A percentile compares a stretch with the other conserved stretches of the same genome.
phyloP scores from a whole-genome alignment of 1,284 basidiomycete species.

The Phylloporus gajari region DNA sequence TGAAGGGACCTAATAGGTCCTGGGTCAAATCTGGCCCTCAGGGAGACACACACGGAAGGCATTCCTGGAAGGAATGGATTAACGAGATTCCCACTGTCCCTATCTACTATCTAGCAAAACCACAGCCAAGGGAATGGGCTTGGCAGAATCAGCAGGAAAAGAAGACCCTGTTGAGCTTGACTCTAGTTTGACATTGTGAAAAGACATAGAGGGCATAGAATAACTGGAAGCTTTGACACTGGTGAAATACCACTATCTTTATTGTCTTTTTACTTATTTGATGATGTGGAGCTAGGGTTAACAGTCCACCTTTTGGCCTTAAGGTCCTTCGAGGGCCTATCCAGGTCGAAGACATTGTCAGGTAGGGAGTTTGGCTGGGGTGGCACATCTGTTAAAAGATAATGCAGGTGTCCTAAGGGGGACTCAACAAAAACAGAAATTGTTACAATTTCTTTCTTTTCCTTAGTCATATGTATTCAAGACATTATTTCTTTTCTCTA shows the following conservation, averaged over 20 bases:
- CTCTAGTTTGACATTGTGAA: slow-evolving; percentile 2
- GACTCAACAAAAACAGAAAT: not conserved
- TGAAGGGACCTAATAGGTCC: too few species aligned
- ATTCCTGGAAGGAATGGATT: not conserved
- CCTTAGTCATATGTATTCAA: too few species aligned
- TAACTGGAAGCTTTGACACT: not conserved
- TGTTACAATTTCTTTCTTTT: too few species aligned
- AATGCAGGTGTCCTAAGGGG: not conserved
- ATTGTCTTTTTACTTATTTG: not conserved
- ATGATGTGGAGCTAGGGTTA: not conserved
- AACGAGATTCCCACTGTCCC: slow-evolving; percentile 2
- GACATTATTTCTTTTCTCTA: too few species aligned
- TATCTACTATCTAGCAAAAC: slow-evolving; percentile 1
- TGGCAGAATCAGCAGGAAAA: not conserved
- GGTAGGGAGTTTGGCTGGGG: slow-evolving; percentile 1
- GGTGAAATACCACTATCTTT: slow-evolving; percentile 2
- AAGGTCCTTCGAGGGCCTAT: not conserved
- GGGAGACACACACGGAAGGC: too few species aligned
- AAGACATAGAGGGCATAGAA: not conserved
- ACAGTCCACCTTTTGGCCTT: not conserved
- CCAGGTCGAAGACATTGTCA: not conserved
- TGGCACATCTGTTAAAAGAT: slow-evolving; percentile 2
- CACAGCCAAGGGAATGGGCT: not conserved
- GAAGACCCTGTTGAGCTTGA: too few species aligned
- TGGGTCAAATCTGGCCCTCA: too few species aligned